Evolutionary conservation across 2,329 filamentous ascomycete genomes (phyloP), one percentile per base, ranked within the genome.

Genomic region (Aureobasidium sp.): DNA sequence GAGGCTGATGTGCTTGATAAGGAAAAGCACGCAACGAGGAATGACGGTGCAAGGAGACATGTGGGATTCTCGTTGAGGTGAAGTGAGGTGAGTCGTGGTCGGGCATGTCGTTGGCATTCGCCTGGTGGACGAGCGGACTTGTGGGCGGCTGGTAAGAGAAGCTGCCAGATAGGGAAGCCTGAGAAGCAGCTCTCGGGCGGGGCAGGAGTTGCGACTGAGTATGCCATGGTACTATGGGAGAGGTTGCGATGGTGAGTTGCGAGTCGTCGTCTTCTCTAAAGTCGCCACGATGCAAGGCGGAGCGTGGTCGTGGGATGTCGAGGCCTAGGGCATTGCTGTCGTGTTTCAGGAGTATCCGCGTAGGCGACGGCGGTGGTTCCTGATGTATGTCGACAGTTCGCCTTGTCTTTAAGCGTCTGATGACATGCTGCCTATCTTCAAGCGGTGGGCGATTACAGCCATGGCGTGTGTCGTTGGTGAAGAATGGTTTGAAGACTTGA

Each of bases 131-230:
- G 12, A 99, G 79, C 15, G 94, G 94, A 69, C 92, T 97, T 2
- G 94, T 97, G 0, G 94, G 93, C 2, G 90, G 85, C 74, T 93
- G 88, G 64, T 96, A 88, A 35, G 89, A 81, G 72, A 96, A 97
- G 68, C 85, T 91, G 1, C 86, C 88, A 0, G 89, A 87, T 15
- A 89, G 80, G 1, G 90, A 89, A 8, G 87, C 91, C 63, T 76
- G 75, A 37, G 77, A 79, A 22, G 70, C 67, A n/a, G 76, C 75
- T 62, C 77, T 72, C 53, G 75, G 70, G 52, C 76, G 70, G 14
- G 66, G 67, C 5, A 69, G 70, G 0, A 85, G 68, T 29, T 60
- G 70, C 56, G 63, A 61, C 65, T 53, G 48, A 2, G 35, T 22
- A n/a, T 61, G 59, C 83, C 83, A 85, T n/a, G 82, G 81, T 2